Conservation (phyloP, 495 filamentous ascomycete genomes). For the Lasiosphaeriaceae sp. region DNA sequence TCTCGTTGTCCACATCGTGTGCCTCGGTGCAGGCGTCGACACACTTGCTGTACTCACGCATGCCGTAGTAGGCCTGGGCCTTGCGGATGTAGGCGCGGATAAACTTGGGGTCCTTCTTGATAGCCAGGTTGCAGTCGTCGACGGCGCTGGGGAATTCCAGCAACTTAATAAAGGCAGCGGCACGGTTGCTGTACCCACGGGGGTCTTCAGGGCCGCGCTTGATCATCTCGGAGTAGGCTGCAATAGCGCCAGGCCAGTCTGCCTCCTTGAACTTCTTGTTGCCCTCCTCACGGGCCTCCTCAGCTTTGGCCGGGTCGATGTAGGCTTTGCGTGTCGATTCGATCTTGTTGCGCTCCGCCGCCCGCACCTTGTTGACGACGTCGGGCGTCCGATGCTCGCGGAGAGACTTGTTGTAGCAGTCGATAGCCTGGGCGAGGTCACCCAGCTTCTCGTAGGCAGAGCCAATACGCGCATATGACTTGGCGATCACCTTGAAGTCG, state of each 20-base stretch:
- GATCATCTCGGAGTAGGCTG: conserved; percentile 94
- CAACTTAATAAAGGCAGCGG: conserved; percentile 93
- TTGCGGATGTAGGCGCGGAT: conserved; percentile 94
- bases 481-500: conserved; percentile 96
- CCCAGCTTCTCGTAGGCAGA: conserved; percentile 84
- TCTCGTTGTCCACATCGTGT: conserved; percentile 62
- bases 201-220: conserved; percentile 93
- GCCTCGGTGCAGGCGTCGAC: conserved; percentile 86
- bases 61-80: conserved; percentile 86
- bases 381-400: conserved; percentile 97
- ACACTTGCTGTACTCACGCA: conserved; percentile 95
- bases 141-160: conserved; percentile 92
- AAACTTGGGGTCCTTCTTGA: conserved; percentile 87
- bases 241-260: conserved; percentile 94
- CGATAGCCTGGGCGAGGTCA: conserved; percentile 76
- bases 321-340: conserved; percentile 74
- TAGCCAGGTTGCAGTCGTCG: conserved; percentile 86
- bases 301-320: conserved; percentile 85
- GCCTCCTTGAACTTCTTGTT: conserved; percentile 94
- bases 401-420: conserved; percentile 86
- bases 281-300: conserved; percentile 91
- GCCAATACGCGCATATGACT: conserved; percentile 92
- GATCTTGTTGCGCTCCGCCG: conserved; percentile 86
- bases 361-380: conserved; percentile 83
- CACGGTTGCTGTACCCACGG: conserved; percentile 94